Evolutionary conservation across 208 protist species (phyloP).

Genomic region (Trypanosoma rangeli): DNA sequence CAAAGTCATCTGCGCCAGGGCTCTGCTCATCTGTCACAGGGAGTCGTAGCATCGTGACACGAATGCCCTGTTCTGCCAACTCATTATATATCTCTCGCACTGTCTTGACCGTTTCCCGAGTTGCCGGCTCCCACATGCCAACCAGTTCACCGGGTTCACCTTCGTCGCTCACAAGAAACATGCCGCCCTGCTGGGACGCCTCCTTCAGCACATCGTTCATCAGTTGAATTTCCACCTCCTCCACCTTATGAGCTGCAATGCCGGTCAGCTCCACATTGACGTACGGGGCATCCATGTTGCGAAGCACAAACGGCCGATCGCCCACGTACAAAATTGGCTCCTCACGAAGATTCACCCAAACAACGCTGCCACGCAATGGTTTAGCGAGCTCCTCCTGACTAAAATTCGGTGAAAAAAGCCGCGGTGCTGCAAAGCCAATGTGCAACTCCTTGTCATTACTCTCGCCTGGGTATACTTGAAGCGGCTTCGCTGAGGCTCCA

Average conservation of each 20-base stretch:
- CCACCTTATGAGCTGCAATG: slow-evolving; percentile 83
- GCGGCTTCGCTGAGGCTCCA: slow-evolving; percentile 66
- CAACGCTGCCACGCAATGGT: slow-evolving; percentile 77
- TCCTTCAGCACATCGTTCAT: slow-evolving; percentile 77
- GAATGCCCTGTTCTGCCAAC: slow-evolving; percentile 47
- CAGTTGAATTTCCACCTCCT: slow-evolving; percentile 75
- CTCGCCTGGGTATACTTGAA: slow-evolving; percentile 68
- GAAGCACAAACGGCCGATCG: slow-evolving; percentile 84
- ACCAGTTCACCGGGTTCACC: slow-evolving; percentile 83
- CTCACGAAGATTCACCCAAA: slow-evolving; percentile 90
- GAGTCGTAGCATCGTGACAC: slow-evolving; percentile 65
- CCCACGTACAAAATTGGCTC: slow-evolving; percentile 89
- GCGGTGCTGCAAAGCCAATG: slow-evolving; percentile 74
- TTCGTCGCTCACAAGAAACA: slow-evolving; percentile 89
- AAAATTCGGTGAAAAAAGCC: slow-evolving; percentile 79
- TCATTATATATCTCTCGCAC: slow-evolving; percentile 81
- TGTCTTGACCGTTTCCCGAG: slow-evolving; percentile 73
- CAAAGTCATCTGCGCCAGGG: slow-evolving; percentile 74
- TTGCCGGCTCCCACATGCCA: slow-evolving; percentile 75
- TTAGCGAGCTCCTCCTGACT: slow-evolving; percentile 54
- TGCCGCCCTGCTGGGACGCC: slow-evolving; percentile 66
- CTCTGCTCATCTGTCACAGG: slow-evolving; percentile 91
- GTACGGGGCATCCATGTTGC: slow-evolving; percentile 82
- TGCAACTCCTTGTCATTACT: slow-evolving; percentile 79
- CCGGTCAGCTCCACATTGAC: slow-evolving; percentile 90